Percentiles rank a stretch among this genome's conserved stretches.
Conservation (phyloP, 768 basidiomycete genomes). For the Mrakia hoshinonis region DNA sequence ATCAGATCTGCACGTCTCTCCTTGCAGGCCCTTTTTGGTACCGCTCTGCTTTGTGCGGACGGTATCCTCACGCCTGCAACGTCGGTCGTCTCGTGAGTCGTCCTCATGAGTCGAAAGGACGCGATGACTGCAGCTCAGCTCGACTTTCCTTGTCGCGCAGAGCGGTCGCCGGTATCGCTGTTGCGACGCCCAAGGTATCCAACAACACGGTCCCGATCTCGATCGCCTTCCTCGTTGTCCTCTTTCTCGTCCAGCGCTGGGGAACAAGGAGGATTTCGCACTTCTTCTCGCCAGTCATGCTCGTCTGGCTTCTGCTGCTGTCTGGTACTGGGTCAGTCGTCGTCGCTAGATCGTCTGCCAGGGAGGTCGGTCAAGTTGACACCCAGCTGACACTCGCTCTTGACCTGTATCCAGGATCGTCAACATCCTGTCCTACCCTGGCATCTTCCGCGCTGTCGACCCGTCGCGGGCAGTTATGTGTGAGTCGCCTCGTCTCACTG, state of each 20-base stretch:
- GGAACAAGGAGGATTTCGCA: conserved; percentile 51
- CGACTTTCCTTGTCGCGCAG: neutral
- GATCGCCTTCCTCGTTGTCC: conserved; percentile 51
- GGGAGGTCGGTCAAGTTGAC: neutral
- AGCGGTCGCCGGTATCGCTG: conserved; percentile 58
- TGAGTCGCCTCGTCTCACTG: conserved; percentile 38
- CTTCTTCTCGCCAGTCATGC: conserved; percentile 53
- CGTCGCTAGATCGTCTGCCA: neutral
- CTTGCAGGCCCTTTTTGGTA: conserved; percentile 52
- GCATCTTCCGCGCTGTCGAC: conserved; percentile 58
- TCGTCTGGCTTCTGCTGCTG: conserved; percentile 52
- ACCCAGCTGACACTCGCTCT: neutral
- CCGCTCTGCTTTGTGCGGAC: conserved; percentile 59
- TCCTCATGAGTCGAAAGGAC: neutral
- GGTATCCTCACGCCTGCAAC: conserved; percentile 53
- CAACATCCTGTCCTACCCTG: conserved; percentile 52
- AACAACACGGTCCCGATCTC: conserved; percentile 52
- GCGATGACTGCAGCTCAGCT: neutral
- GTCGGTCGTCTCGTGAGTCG: conserved; percentile 49
- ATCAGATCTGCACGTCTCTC: too few species aligned
- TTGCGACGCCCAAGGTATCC: conserved; percentile 49
- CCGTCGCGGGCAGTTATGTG: conserved; percentile 58
- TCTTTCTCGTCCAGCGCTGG: conserved; percentile 56
- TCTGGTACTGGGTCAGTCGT: conserved; percentile 45
- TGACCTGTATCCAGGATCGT: conserved; percentile 39